Evolutionary conservation across 345 rosid genomes (phyloP), one percentile per base, ranked within the genome.

Genomic region (Abelmoschus esculentus): DNA sequence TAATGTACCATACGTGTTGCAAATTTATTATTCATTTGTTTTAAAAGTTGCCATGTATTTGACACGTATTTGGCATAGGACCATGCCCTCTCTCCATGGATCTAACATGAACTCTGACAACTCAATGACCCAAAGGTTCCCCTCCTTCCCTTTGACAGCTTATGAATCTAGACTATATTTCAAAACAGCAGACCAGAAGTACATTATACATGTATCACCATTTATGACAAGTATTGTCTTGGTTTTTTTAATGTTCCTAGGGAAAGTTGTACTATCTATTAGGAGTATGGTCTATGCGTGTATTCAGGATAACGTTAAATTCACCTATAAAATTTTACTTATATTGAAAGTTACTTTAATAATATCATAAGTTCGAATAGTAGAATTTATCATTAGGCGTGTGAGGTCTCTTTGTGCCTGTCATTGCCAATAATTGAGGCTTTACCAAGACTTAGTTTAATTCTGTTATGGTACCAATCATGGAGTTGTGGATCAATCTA

Each of bases 381-480:
- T 36, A 36, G 40, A 36, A 36, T 36, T 36, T 36, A 36, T 36
- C 2, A 36, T 36, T 36, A 36, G 40, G 40, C 8, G 40, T 36
- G 40, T 36, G 47, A 28, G 15, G 53, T 53, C 61, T 63, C 54
- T 66, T 60, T 71, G 78, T 70, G 18, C 5, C 46, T 38, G 66
- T 29, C 49, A 36, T 61, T 59, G 28, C 73, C 85, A 84, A 84
- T 84, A 79, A 86, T 86, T 86, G 86, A 76, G 76, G 78, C 40
- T 32, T 64, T 44, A 69, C 32, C 75, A 62, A 71, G 71, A 57
- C 70, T 44, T 84, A 28, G 80, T 78, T 84, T 84, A 76, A 8
- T 56, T 56, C 71, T 76, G 86, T 80, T 83, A 82, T 64, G 80
- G 73, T 79, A 79, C 79, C 88, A 84, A 84, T 86, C 83, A 84